Conservation (phyloP, 106 monocot genomes). For the Chionographis japonica region DNA sequence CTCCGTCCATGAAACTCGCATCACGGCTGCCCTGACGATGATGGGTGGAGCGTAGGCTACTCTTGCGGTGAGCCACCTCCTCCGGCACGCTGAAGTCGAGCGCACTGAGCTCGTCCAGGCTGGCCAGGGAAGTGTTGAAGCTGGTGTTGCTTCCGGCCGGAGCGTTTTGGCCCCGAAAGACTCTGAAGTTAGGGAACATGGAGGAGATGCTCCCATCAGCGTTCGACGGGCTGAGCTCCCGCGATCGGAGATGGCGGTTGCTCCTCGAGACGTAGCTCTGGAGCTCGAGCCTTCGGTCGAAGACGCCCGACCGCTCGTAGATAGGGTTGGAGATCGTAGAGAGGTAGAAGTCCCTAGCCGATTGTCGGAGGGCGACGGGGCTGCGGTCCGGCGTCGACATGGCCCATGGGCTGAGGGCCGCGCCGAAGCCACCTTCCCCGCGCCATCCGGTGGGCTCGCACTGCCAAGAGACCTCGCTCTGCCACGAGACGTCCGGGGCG, state of each 20-base stretch:
- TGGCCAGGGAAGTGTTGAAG: constrained; percentile 6
- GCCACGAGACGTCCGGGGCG: constrained; percentile 15
- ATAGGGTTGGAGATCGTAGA: constrained; percentile 7
- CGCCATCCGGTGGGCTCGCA: constrained; percentile 22
- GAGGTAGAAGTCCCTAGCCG: constrained; percentile 31
- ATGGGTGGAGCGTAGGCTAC: no score
- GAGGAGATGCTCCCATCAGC: constrained; percentile 7
- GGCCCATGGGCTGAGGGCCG: constrained; percentile 34
- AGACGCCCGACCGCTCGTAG: constrained; percentile 2
- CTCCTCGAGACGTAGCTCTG: constrained; percentile 14
- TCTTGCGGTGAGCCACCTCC: background rate
- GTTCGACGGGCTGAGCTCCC: background rate
- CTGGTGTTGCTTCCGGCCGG: no score
- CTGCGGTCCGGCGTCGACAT: constrained; percentile 11
- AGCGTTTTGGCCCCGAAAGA: background rate
- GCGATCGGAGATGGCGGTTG: background rate
- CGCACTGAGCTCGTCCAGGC: constrained; percentile 13
- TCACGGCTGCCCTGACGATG: background rate
- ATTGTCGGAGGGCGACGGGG: constrained; percentile 14
- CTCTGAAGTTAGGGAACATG: background rate
- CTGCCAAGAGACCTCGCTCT: constrained; percentile 39
- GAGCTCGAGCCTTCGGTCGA: constrained; percentile 19
- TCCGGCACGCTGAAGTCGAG: background rate
- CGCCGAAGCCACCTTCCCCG: constrained; percentile 23
- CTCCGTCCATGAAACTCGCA: background rate